Conservation (phyloP, 2,329 filamentous ascomycete genomes). For the Macrophomina pseudophaseolina region DNA sequence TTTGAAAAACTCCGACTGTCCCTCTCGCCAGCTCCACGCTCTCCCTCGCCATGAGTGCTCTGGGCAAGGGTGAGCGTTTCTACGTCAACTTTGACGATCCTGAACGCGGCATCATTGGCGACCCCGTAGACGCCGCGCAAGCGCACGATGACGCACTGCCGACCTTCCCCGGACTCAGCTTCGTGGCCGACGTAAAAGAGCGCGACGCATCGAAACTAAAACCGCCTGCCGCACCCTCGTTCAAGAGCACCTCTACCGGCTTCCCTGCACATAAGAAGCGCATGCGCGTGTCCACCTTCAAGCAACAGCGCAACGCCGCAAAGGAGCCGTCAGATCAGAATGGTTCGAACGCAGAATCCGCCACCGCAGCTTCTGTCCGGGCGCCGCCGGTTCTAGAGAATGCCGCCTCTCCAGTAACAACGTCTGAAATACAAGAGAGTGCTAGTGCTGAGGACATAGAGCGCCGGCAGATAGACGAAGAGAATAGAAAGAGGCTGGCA, state of each 20-base stretch:
- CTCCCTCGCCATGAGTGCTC: slow-evolving; percentile 46
- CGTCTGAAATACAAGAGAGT: not conserved
- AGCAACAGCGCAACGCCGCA: slow-evolving; percentile 61
- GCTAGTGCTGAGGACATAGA: slow-evolving; percentile 59
- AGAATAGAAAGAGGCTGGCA: slow-evolving; percentile 76
- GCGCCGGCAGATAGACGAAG: slow-evolving; percentile 74
- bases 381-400: not conserved
- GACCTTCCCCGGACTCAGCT: slow-evolving; percentile 43
- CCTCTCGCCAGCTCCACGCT: slow-evolving; percentile 1
- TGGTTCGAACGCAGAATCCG: not conserved
- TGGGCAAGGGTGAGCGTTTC: slow-evolving; percentile 63
- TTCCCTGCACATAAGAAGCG: slow-evolving; percentile 91
- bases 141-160: slow-evolving; percentile 33
- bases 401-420: not conserved
- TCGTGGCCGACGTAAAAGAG: slow-evolving; percentile 81
- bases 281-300: slow-evolving; percentile 75
- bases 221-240: slow-evolving; percentile 66
- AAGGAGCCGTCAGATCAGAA: slow-evolving; percentile 16
- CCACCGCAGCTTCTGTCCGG: not conserved
- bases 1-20: not conserved
- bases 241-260: slow-evolving; percentile 63
- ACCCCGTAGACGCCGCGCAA: slow-evolving; percentile 47
- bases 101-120: slow-evolving; percentile 46
- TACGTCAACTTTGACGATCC: slow-evolving; percentile 60
- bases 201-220: slow-evolving; percentile 65